Base-by-base conservation (phyloP, 192 early-diverging fungal genomes). In the Coemansia sp. region DNA sequence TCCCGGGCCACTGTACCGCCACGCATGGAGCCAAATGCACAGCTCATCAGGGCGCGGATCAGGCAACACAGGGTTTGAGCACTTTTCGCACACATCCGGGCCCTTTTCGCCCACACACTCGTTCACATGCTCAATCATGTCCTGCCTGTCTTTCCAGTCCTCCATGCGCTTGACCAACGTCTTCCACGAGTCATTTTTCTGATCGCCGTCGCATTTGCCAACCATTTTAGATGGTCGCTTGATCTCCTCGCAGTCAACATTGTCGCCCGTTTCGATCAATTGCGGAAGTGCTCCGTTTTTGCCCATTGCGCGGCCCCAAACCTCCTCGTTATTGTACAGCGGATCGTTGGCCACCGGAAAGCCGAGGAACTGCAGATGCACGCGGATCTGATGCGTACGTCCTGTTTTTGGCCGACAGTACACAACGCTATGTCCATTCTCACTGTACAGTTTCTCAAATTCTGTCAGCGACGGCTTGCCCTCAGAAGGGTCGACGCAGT, bases 291-390 rank as follows among this genome's bases (percentile, higher is more conserved):
- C 37, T 10, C 75, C 65, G 6, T 83, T 83, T 56, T 87, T 82
- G 21, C 91, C 89, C 55, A 86, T 63, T 0, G 65, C 43, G 8
- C 55, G 15, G 15, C 89, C 92, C 93, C 94, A 97, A 0, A 88
- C 78, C 1, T 86, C 84, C 9, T 65, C 51, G 71, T 88, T 86
- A 51, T 87, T 84, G 75, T 98, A 98, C 2, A 97, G 63, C 11
- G 97, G 97, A 66, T 98, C 97, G 65, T 98, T 97, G 19, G 90
- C 93, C 57, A 98, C 97, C 1, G 95, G 94, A 56, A 86, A 85
- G 5, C 97, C 97, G 0, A 98, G 84, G 65, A 87, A 95, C 77
- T 94, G 92, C 29, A 98, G 69, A 65, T 98, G 97, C 47, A 98
- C 95, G 32, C 97, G 88, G 62, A 98, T 97, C 79, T 98, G 97